phyloP scores from a whole-genome alignment of 805 yeast species.

The Candida pseudofarinosa region DNA sequence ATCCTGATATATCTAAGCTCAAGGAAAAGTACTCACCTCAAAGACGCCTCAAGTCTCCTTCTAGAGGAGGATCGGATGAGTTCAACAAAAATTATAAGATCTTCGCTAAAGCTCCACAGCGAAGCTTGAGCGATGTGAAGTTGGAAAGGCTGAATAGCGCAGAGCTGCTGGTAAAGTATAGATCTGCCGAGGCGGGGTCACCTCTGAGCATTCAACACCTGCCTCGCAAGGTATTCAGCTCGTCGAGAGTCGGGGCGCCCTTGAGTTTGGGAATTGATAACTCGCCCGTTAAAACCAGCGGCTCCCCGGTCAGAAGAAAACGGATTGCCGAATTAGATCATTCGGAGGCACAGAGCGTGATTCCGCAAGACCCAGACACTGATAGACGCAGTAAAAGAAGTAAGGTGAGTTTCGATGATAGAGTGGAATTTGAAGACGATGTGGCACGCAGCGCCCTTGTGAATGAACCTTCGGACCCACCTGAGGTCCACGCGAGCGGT shows the following conservation, averaged over 20 bases:
- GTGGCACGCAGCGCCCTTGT: too few species aligned
- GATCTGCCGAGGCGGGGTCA: background rate
- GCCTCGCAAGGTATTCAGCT: background rate
- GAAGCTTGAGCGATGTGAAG: background rate
- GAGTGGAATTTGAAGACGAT: slow-evolving; percentile 6
- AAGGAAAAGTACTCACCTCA: slow-evolving; percentile 9
- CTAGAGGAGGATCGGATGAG: slow-evolving; percentile 1
- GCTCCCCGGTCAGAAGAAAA: slow-evolving; percentile 32
- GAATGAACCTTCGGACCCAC: too few species aligned
- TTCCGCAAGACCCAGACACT: slow-evolving; percentile 7
- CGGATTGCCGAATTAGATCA: slow-evolving; percentile 26
- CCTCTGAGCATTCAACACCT: background rate
- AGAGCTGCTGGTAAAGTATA: background rate
- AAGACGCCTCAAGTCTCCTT: slow-evolving; percentile 5
- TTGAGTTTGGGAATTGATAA: background rate
- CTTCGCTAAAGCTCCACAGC: slow-evolving; percentile 6
- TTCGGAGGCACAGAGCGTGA: slow-evolving; percentile 14
- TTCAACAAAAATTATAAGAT: slow-evolving; percentile 3
- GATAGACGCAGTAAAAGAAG: background rate
- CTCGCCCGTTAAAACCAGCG: slow-evolving; percentile 28
- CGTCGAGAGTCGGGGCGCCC: background rate
- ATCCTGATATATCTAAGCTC: slow-evolving; percentile 4
- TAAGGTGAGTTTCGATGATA: slow-evolving; percentile 7
- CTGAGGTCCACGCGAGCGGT: background rate
- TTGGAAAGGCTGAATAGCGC: background rate